A percentile compares a stretch with the other conserved stretches of the same genome.
Evolutionary conservation across 371 early-diverging fungal genomes (phyloP).

Genomic region (Rhizopus arrhizus): DNA sequence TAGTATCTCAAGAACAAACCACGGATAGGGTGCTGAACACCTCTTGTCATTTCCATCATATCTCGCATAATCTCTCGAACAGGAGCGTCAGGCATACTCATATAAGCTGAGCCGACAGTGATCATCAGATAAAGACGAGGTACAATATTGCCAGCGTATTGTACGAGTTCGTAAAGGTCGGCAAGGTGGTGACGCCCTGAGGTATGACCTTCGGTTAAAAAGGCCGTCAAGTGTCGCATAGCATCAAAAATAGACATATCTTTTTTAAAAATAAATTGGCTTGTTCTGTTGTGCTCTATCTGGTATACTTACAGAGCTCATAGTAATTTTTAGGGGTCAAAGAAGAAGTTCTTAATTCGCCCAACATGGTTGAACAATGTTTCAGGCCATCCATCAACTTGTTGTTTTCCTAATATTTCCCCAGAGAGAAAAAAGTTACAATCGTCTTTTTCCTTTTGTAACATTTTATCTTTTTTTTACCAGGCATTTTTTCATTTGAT

Average conservation of each 20-base stretch:
- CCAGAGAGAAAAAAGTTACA: neutral
- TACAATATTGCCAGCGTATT: constrained; percentile 93
- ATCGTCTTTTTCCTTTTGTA: neutral
- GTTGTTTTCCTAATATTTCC: constrained; percentile 66
- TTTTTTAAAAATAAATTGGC: constrained; percentile 24
- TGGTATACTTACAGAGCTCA: constrained; percentile 78
- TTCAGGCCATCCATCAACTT: constrained; percentile 92
- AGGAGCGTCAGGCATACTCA: constrained; percentile 83
- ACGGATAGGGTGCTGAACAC: constrained; percentile 95
- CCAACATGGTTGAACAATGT: constrained; percentile 91
- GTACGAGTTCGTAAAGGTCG: constrained; percentile 94
- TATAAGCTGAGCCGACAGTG: constrained; percentile 91
- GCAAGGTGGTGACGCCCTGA: constrained; percentile 84
- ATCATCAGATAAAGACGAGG: constrained; percentile 96
- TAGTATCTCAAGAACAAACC: constrained; percentile 94
- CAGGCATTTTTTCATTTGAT: constrained; percentile 86
- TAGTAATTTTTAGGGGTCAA: constrained; percentile 94
- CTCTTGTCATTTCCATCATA: constrained; percentile 96
- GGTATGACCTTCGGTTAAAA: constrained; percentile 82
- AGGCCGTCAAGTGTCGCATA: constrained; percentile 82
- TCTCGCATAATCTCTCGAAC: constrained; percentile 92
- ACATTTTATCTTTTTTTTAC: constrained; percentile 46
- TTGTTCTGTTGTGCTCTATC: neutral
- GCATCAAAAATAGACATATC: constrained; percentile 95
- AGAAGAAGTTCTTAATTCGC: constrained; percentile 88